phyloP scores from a whole-genome alignment of 352 stramenopile genomes.

The Phytopythium kandeliae region DNA sequence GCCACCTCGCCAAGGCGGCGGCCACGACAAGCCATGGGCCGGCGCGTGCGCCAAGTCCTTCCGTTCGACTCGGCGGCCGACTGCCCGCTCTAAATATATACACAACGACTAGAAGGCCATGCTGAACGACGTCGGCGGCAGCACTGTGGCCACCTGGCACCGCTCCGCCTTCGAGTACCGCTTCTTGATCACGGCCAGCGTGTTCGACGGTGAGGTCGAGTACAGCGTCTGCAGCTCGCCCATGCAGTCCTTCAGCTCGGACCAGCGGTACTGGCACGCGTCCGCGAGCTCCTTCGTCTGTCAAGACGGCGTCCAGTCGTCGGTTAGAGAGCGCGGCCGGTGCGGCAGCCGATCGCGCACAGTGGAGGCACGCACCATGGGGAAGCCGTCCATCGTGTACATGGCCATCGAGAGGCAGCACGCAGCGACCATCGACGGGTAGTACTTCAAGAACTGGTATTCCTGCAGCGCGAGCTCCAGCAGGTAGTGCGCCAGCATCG shows the following conservation, averaged over 20 bases:
- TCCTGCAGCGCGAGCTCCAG: conserved; percentile 85
- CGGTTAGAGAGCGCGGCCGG: neutral
- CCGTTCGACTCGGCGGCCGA: neutral
- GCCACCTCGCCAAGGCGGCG: no score
- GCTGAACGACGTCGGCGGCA: conserved; percentile 70
- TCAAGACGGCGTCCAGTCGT: neutral
- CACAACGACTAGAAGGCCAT: conserved; percentile 73
- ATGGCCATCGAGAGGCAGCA: conserved; percentile 85
- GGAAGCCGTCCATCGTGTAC: conserved; percentile 77
- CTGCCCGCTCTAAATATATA: conserved; percentile 44
- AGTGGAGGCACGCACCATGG: conserved; percentile 42
- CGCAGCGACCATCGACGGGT: conserved; percentile 79
- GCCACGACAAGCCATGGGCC: no score
- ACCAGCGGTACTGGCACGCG: conserved; percentile 71
- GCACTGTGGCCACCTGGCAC: conserved; percentile 67
- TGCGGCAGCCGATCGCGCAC: neutral
- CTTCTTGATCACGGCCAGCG: conserved; percentile 85
- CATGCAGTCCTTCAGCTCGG: conserved; percentile 80
- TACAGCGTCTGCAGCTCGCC: conserved; percentile 75
- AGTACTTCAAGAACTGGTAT: conserved; percentile 82
- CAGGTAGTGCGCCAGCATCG: conserved; percentile 86
- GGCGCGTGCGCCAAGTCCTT: neutral
- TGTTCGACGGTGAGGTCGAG: conserved; percentile 74
- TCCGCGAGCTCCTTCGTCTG: conserved; percentile 82
- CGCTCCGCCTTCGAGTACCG: conserved; percentile 83